phyloP scores from a whole-genome alignment of 805 yeast genomes.

The Candida dajiaensis region DNA sequence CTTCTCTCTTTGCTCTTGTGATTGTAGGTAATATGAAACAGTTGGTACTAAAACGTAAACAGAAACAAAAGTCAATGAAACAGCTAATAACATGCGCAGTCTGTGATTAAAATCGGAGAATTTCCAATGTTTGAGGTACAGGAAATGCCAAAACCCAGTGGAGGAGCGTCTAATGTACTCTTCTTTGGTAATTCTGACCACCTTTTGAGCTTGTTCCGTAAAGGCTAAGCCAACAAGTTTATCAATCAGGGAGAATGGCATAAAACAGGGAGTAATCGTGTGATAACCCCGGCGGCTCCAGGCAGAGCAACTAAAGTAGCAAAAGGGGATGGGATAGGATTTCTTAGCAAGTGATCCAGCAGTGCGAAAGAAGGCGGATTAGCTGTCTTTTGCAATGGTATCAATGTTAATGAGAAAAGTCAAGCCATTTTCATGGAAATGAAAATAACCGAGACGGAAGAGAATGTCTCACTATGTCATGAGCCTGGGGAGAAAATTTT shows the following conservation, averaged over 20 bases:
- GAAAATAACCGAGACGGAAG: too few species aligned
- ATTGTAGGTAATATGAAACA: constrained; percentile 14
- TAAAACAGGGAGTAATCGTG: neutral
- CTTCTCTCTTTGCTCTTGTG: constrained; percentile 16
- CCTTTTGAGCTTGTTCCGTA: neutral
- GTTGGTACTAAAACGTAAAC: constrained; percentile 29
- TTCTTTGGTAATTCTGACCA: constrained; percentile 9
- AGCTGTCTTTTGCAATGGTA: neutral
- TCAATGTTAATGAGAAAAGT: too few species aligned
- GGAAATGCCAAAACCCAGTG: constrained; percentile 6
- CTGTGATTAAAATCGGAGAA: constrained; percentile 5
- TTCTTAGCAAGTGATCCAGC: neutral
- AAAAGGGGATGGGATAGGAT: neutral
- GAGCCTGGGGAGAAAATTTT: too few species aligned
- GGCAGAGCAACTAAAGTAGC: neutral
- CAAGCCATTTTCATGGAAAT: too few species aligned
- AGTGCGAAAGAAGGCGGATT: neutral
- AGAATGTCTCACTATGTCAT: too few species aligned
- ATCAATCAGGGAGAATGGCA: neutral
- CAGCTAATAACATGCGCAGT: constrained; percentile 19
- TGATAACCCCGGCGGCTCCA: neutral
- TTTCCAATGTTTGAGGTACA: constrained; percentile 22
- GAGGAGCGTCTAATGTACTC: constrained; percentile 12
- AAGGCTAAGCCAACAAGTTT: neutral
- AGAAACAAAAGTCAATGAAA: constrained; percentile 20